A percentile compares a stretch with the other conserved stretches of the same genome.
Conservation (phyloP, 2,329 filamentous ascomycete species). For the Apiospora hydei region DNA sequence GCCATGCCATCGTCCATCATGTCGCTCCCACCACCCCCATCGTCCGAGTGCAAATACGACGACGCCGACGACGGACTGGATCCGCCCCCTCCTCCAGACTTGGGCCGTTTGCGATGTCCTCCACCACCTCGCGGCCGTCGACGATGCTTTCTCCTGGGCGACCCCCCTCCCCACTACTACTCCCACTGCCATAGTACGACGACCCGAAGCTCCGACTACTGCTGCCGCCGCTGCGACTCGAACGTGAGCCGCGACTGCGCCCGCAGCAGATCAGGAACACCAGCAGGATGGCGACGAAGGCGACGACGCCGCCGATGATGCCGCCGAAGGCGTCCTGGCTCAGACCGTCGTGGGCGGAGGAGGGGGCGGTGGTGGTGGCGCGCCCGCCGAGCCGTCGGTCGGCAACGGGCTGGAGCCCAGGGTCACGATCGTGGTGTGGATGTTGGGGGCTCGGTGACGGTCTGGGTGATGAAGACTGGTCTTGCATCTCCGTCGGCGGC, state of each 20-base stretch:
- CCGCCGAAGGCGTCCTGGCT: slow-evolving; percentile 28
- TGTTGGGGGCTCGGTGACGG: neutral
- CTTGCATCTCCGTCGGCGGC: neutral
- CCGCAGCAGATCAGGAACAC: slow-evolving; percentile 23
- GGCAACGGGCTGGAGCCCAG: neutral
- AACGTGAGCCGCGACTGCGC: neutral
- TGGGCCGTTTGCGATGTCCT: neutral
- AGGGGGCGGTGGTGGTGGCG: neutral
- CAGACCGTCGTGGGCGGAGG: neutral
- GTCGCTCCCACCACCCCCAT: neutral
- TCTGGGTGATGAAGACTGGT: neutral
- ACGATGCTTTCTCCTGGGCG: neutral
- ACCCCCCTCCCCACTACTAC: neutral
- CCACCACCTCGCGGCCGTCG: neutral
- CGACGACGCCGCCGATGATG: slow-evolving; percentile 28
- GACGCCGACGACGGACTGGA: neutral
- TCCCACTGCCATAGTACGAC: slow-evolving; percentile 1
- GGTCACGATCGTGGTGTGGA: neutral
- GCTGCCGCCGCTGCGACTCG: neutral
- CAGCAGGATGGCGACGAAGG: slow-evolving; percentile 24
- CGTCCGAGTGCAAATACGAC: neutral
- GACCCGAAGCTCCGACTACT: slow-evolving; percentile 8
- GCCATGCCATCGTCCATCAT: slow-evolving; percentile 8
- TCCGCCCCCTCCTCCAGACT: neutral
- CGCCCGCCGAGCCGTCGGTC: neutral